These are phyloP conservation scores for Rubus idaeus DNA, from an alignment of 306 rosid species.

Conservation along the genomic window DNA sequence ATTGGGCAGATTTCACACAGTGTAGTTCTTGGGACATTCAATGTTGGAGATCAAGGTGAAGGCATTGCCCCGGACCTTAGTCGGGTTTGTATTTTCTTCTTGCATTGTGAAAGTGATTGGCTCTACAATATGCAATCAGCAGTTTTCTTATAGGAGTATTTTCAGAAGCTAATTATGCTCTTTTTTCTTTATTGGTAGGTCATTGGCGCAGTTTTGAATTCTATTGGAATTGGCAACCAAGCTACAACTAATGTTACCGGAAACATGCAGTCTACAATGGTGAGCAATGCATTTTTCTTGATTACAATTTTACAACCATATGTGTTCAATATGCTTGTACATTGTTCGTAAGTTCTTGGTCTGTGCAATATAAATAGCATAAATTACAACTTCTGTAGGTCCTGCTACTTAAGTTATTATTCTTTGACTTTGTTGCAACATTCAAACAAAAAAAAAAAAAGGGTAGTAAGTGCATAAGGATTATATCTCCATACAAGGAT, in stretches of 20 bases:
- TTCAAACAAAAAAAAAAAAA: not conserved
- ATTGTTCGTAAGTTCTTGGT: not conserved
- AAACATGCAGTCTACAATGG: constrained; percentile 45
- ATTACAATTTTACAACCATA: constrained; percentile 11
- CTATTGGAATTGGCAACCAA: constrained; percentile 80
- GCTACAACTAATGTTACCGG: constrained; percentile 40
- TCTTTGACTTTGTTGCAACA: not conserved
- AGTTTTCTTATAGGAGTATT: not conserved
- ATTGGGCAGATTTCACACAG: constrained; percentile 93
- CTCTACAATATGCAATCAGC: not conserved
- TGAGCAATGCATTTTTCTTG: constrained; percentile 41
- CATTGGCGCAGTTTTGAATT: constrained; percentile 88
- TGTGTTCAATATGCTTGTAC: not conserved
- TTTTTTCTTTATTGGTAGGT: constrained; percentile 50
- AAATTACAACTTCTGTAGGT: not conserved
- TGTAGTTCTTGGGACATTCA: constrained; percentile 93
- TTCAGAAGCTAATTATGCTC: constrained; percentile 8
- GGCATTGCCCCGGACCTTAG: constrained; percentile 71
- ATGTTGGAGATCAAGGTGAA: constrained; percentile 93
- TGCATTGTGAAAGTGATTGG: not conserved
- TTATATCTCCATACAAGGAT: not conserved
- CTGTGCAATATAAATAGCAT: not conserved
- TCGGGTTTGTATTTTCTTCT: constrained; percentile 55
- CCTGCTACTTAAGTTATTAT: not conserved
- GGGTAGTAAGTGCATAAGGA: constrained; percentile 1